Percentiles rank a stretch among this genome's conserved stretches.
Evolutionary conservation across 371 early-diverging fungal genomes (phyloP).

Genomic region (Batrachochytrium dendrobatidis): DNA sequence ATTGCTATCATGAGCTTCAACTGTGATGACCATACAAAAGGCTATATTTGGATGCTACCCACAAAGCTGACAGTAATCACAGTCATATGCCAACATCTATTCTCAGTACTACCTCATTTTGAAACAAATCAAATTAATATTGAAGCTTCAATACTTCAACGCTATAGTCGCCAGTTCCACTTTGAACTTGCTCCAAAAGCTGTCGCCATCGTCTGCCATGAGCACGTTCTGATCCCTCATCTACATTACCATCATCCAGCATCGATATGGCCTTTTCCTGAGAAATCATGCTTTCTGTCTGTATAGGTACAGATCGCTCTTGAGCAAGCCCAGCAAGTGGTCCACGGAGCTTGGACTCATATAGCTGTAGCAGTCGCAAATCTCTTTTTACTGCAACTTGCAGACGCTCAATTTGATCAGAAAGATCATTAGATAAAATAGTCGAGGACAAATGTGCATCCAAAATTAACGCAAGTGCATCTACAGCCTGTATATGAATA

Average conservation of each 20-base stretch:
- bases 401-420: not conserved
- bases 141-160: constrained; percentile 12
- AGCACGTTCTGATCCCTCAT: constrained; percentile 2
- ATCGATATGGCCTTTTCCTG: too few species aligned
- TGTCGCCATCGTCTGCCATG: constrained; percentile 8
- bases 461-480: constrained; percentile 7
- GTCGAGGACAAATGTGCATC: constrained; percentile 10
- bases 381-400: constrained; percentile 5
- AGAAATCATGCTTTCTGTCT: too few species aligned
- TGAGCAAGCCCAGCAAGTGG: not conserved
- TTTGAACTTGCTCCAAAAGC: constrained; percentile 10
- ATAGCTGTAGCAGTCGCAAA: not conserved
- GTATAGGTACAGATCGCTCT: not conserved
- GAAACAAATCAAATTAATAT: too few species aligned
- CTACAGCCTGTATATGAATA: constrained; percentile 2
- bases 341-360: constrained; percentile 6
- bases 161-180: constrained; percentile 10
- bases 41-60: too few species aligned
- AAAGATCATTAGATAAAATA: constrained; percentile 4
- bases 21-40: too few species aligned
- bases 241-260: too few species aligned
- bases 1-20: too few species aligned
- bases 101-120: too few species aligned
- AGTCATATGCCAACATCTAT: too few species aligned
- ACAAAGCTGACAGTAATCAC: too few species aligned